phyloP scores from a whole-genome alignment of 805 yeast species.

The Isabelozyma pseudorhagii region DNA sequence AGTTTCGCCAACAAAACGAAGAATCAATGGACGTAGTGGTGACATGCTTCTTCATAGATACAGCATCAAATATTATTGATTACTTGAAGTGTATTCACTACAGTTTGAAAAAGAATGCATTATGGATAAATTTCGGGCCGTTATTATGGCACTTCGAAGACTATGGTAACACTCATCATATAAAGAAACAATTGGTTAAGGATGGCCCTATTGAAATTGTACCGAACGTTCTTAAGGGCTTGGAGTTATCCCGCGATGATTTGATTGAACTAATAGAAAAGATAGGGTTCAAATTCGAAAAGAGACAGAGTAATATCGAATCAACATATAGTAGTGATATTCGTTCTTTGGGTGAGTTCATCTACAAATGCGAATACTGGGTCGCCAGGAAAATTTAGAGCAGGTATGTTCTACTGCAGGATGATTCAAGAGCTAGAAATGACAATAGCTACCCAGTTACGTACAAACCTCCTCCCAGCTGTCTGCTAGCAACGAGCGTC shows the following conservation, averaged over 20 bases:
- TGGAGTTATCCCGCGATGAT: slow-evolving; percentile 61
- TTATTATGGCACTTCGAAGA: slow-evolving; percentile 70
- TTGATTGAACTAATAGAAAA: slow-evolving; percentile 41
- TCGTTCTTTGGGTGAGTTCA: slow-evolving; percentile 50
- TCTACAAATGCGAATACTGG: slow-evolving; percentile 68
- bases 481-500: too few species aligned
- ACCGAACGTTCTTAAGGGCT: slow-evolving; percentile 44
- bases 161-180: slow-evolving; percentile 26
- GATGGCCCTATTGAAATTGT: slow-evolving; percentile 21
- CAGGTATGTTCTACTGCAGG: not conserved
- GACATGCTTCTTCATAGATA: slow-evolving; percentile 63
- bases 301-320: slow-evolving; percentile 41
- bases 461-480: too few species aligned
- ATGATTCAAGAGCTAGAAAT: too few species aligned
- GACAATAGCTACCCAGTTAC: too few species aligned
- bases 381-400: slow-evolving; percentile 41
- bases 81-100: slow-evolving; percentile 49
- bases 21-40: slow-evolving; percentile 43
- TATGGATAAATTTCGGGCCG: slow-evolving; percentile 69
- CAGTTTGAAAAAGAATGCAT: slow-evolving; percentile 43
- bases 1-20: slow-evolving; percentile 40
- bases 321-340: slow-evolving; percentile 55
- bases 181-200: slow-evolving; percentile 12
- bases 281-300: slow-evolving; percentile 50
- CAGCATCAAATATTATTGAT: slow-evolving; percentile 58